Base-by-base conservation (phyloP, 306 rosid species). In the Vigna hirtella region DNA sequence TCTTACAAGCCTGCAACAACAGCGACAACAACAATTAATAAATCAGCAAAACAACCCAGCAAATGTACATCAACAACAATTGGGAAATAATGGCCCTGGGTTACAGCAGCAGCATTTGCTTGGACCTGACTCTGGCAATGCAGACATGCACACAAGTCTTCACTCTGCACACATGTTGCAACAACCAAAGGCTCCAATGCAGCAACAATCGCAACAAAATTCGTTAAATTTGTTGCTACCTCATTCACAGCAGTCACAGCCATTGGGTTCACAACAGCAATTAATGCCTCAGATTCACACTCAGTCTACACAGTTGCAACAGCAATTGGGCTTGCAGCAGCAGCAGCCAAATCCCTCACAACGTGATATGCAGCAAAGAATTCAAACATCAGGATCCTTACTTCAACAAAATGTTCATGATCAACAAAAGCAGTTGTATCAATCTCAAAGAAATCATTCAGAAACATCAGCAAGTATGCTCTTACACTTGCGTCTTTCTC, bases 231-330 rank as follows among this genome's bases (percentile, higher is more conserved):
- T 90, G 79, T 72, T 94, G 79, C 80, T 86, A 8, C 73, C 90
- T 49, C 96, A 90, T 78, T 90, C 86, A 40, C 97, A 90, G 78
- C 97, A 84, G 69, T 67, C 92, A 53, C 95, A 90, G 75, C 50
- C 91, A 58, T 92, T 88, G 82, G 80, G 81, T 77, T 82, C 92
- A 66, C 97, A 87, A 79, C 94, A 90, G 82, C 97, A 92, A 73
- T 38, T 89, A 74, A 81, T 90, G 83, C 80, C 97, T 17, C 97
- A 90, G 87, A 89, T 88, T 72, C 93, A 89, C 42, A 79, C 91
- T 67, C 97, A 94, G 84, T 75, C 96, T 70, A 14, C 91, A 57
- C 97, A 90, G 88, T 77, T 90, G 87, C 98, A 89, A 83, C 96
- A 84, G 77, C 91, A 87, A 63, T 62, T 88, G 79, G 86, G 90